These are phyloP conservation scores for Pholiota conissans DNA, from an alignment of 768 basidiomycete genomes.

Conservation along the genomic window DNA sequence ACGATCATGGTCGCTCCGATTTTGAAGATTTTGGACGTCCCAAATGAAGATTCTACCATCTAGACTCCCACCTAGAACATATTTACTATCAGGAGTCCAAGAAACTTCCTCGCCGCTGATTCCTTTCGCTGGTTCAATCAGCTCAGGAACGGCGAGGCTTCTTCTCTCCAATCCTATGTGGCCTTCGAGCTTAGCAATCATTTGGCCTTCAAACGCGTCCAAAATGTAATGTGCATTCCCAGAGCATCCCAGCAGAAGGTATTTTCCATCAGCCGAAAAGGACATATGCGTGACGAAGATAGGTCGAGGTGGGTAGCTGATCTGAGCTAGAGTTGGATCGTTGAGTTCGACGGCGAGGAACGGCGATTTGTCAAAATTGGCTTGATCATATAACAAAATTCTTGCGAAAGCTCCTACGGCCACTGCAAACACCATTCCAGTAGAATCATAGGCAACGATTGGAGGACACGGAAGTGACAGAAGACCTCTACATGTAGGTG, in stretches of 20 bases:
- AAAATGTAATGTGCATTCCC: slow-evolving; percentile 91
- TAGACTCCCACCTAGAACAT: slow-evolving; percentile 78
- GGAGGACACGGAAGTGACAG: slow-evolving; percentile 74
- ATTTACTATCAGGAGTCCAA: slow-evolving; percentile 96
- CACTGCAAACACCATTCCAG: slow-evolving; percentile 85
- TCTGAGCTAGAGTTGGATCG: slow-evolving; percentile 72
- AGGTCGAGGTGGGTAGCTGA: slow-evolving; percentile 83
- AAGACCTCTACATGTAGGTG: slow-evolving; percentile 74
- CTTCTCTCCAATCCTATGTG: slow-evolving; percentile 82
- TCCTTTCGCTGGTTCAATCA: slow-evolving; percentile 72
- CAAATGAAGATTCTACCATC: slow-evolving; percentile 87
- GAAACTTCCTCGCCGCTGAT: slow-evolving; percentile 91
- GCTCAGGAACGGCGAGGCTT: slow-evolving; percentile 44
- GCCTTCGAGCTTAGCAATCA: slow-evolving; percentile 85
- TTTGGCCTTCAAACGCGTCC: slow-evolving; percentile 84
- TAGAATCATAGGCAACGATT: slow-evolving; percentile 81
- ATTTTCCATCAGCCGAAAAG: slow-evolving; percentile 90
- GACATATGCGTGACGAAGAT: slow-evolving; percentile 90
- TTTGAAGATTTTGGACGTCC: slow-evolving; percentile 73
- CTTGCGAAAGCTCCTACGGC: slow-evolving; percentile 80
- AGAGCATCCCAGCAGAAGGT: slow-evolving; percentile 89
- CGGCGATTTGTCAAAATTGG: slow-evolving; percentile 88
- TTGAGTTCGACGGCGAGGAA: slow-evolving; percentile 83
- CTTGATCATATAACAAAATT: slow-evolving; percentile 83
- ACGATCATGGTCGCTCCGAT: slow-evolving; percentile 52